Evolutionary conservation across 345 rosid species (phyloP).

Genomic region (Murraya koenigii): DNA sequence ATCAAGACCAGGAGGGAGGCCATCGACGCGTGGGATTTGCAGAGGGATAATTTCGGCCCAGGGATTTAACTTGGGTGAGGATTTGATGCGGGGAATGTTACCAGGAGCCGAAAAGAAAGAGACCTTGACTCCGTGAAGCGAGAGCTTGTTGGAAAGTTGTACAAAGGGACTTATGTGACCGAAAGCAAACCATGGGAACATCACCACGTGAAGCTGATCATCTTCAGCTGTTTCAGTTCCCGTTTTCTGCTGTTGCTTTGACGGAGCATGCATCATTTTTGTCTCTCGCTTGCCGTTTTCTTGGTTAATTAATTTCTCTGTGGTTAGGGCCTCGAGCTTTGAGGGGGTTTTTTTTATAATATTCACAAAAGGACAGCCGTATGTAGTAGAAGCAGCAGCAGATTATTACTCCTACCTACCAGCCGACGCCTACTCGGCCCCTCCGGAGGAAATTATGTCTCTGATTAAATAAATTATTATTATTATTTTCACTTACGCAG

Average conservation of each 20-base stretch:
- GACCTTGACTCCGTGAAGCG: slow-evolving; percentile 21
- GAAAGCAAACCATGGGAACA: slow-evolving; percentile 35
- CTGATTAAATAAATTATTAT: no score
- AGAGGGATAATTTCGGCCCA: slow-evolving; percentile 22
- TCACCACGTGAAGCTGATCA: slow-evolving; percentile 6
- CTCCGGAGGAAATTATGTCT: no score
- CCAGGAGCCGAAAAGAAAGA: slow-evolving; percentile 29
- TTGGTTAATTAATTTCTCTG: no score
- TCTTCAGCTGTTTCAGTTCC: not conserved
- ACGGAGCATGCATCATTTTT: no score
- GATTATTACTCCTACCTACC: no score
- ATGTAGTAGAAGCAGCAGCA: no score
- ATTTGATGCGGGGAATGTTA: slow-evolving; percentile 21
- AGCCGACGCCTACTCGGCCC: no score
- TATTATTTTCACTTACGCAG: no score
- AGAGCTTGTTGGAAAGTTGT: slow-evolving; percentile 34
- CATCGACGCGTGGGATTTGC: slow-evolving; percentile 18
- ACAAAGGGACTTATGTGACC: slow-evolving; percentile 35
- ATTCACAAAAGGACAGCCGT: no score
- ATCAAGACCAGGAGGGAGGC: slow-evolving; percentile 28
- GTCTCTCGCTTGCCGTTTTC: no score
- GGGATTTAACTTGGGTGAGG: slow-evolving; percentile 16
- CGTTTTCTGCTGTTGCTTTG: not conserved
- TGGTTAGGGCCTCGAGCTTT: no score
- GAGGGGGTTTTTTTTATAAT: no score